Evolutionary conservation across 805 yeast species (phyloP), one percentile per base, ranked within the genome.

Genomic region (Candida loeiensis): DNA sequence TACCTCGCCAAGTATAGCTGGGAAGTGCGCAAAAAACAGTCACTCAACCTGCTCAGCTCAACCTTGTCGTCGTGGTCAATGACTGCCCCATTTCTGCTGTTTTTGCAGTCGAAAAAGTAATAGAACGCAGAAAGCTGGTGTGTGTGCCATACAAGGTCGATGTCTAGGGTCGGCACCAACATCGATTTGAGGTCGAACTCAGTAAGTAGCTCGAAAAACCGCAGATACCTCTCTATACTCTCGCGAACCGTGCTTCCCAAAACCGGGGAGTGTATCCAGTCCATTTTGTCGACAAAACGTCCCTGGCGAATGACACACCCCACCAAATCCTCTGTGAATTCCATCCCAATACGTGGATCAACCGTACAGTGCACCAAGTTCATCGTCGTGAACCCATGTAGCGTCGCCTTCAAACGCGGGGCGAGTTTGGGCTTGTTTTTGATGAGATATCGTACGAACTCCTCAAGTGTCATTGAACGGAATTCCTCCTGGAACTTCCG

Each of bases 91-190:
- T 33, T 55, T 50, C 20, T 13, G 25, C 39, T 46, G 21, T 46
- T 51, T 4, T 44, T 29, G 31, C 54, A 47, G 15, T 42, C 41
- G 3, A 12, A 14, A 26, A 49, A 45, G 37, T 58, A 56, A 19
- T 38, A 27, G 34, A 36, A 34, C 38, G 45, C 40, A 4, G 48
- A 36, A 6, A 58, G 40, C 32, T 53, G 58, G 39, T 59, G 61
- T 3, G 64, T 59, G 38, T 51, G 60, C 64, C 64, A 57, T 2
- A 56, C 33, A 26, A 59, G 43, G 34, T 57, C 61, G 17, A 59
- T 55, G 22, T 59, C 63, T 30, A 59, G 43, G 3, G 61, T 56
- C 1, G 64, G 63, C 1, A 56, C 55, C 14, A 47, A 29, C 42
- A 38, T 44, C 6, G 32, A 9, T 8, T 13, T 27, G 2, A 21